Base-by-base conservation (phyloP, 176 grass and related monocot genomes). In the Neostapfia colusana region DNA sequence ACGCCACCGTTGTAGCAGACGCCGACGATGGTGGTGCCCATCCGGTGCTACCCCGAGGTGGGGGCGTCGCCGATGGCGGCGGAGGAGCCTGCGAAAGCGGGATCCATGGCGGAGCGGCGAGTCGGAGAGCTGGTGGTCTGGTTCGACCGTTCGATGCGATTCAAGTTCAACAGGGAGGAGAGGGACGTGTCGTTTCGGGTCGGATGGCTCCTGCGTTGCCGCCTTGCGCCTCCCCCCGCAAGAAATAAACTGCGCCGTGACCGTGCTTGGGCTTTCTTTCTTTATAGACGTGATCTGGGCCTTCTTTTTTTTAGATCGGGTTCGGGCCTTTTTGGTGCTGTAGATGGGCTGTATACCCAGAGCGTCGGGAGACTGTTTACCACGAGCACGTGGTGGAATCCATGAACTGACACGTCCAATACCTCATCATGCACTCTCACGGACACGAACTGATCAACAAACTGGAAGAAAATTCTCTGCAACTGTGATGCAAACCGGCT, bases 11-110 rank as follows among this genome's bases (percentile, higher is more conserved):
- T 65, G 89, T 99, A 99, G 73, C 84, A 88, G 58, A 99, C 85
- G 4, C 91, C 91, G 59, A 99, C 83, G 77, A 99, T 99, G 85
- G 85, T 92, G 69, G 95, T 92, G 5, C 91, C 91, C 87, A 86
- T 99, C 24, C 77, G 84, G 65, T 91, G 79, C 81, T 88, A 81
- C 64, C 81, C 81, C 23, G 70, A 28, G 76, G 81, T 84, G 57
- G 81, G 81, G n/a, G 69, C 67, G 16, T 85, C 75, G 25, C 75
- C 81, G 9, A 54, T 44, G 36, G 69, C 64, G 65, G 54, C 1
- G 0, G 69, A 72, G 69, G 48, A 44, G 16, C 60, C 70, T 18
- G 49, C 0, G 69, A 35, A 48, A 7, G 70, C 11, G 60, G 70
- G 11, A 18, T 65, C 80, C 80, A 82, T 82, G 70, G 59, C 80